Conservation (phyloP, 257 asterid species). For the Mitragyna speciosa region DNA sequence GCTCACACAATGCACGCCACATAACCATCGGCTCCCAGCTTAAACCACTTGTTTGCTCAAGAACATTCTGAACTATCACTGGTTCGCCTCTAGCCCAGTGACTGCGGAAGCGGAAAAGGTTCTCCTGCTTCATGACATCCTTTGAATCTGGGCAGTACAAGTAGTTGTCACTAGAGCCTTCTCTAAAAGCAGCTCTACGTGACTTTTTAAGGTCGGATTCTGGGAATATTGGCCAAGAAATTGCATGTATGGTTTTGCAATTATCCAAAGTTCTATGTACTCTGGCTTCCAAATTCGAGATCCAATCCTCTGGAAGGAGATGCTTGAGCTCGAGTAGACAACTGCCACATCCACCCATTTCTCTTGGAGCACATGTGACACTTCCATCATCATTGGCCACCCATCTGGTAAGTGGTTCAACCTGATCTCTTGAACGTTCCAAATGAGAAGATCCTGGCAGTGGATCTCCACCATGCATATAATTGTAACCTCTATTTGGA, state of each 20-base stretch:
- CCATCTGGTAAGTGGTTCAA: slow-evolving; percentile 40
- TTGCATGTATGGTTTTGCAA: slow-evolving; percentile 18
- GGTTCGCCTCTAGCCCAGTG: slow-evolving; percentile 96
- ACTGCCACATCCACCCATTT: slow-evolving; percentile 81
- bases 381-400: slow-evolving; percentile 33
- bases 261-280: slow-evolving; percentile 38
- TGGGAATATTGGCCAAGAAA: slow-evolving; percentile 20
- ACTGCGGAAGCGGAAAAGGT: slow-evolving; percentile 55
- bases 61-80: slow-evolving; percentile 67
- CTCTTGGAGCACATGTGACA: slow-evolving; percentile 63
- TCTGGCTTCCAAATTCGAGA: slow-evolving; percentile 49
- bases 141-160: slow-evolving; percentile 62
- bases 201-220: slow-evolving; percentile 30
- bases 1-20: slow-evolving; percentile 88
- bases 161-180: slow-evolving; percentile 47
- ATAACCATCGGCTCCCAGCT: slow-evolving; percentile 99
- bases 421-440: slow-evolving; percentile 28
- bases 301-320: slow-evolving; percentile 71
- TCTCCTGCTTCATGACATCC: slow-evolving; percentile 47
- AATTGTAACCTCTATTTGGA: slow-evolving; percentile 52
- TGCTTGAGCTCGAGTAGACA: slow-evolving; percentile 66
- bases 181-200: slow-evolving; percentile 48
- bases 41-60: slow-evolving; percentile 66
- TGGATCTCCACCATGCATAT: slow-evolving; percentile 87
- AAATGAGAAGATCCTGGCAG: slow-evolving; percentile 31